phyloP scores from a whole-genome alignment of 1,139 yeast species.

The Blastobotrys indianensis region DNA sequence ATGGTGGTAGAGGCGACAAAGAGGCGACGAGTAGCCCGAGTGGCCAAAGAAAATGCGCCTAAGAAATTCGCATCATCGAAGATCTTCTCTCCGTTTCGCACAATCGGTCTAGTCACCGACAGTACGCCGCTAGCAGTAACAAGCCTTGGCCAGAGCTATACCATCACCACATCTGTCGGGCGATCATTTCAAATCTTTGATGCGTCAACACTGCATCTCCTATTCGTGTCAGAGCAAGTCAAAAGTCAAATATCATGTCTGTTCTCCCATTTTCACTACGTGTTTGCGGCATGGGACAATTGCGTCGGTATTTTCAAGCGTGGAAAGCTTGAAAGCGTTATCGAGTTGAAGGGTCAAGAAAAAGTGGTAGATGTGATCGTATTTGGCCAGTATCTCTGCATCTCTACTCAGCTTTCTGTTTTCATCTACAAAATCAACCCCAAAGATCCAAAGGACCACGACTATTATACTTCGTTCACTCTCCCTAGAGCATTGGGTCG shows the following conservation, averaged over 20 bases:
- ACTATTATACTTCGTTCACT: constrained; percentile 58
- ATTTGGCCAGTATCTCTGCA: constrained; percentile 79
- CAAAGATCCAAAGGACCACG: constrained; percentile 29
- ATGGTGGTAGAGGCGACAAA: constrained; percentile 8
- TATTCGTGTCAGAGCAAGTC: constrained; percentile 85
- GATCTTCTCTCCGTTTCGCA: constrained; percentile 45
- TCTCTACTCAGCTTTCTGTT: constrained; percentile 49
- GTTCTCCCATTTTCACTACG: constrained; percentile 77
- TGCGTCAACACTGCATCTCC: constrained; percentile 76
- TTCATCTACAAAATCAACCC: constrained; percentile 57
- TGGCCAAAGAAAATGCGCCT: constrained; percentile 8
- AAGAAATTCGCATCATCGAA: constrained; percentile 16
- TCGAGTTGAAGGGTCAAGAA: constrained; percentile 35
- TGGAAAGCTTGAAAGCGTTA: constrained; percentile 63
- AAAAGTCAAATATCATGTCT: constrained; percentile 62
- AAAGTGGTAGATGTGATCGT: constrained; percentile 44
- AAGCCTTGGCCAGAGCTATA: constrained; percentile 79
- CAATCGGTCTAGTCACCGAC: constrained; percentile 46
- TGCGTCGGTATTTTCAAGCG: constrained; percentile 74
- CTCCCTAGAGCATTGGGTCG: constrained; percentile 59
- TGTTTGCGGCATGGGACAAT: constrained; percentile 70
- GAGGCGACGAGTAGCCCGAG: constrained; percentile 18
- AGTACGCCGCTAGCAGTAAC: constrained; percentile 84
- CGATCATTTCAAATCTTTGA: constrained; percentile 88
- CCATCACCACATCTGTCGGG: constrained; percentile 87